Percentiles rank a stretch among this genome's conserved stretches.
Conservation (phyloP, 1,284 basidiomycete species). For the Ceratobasidium sp. region DNA sequence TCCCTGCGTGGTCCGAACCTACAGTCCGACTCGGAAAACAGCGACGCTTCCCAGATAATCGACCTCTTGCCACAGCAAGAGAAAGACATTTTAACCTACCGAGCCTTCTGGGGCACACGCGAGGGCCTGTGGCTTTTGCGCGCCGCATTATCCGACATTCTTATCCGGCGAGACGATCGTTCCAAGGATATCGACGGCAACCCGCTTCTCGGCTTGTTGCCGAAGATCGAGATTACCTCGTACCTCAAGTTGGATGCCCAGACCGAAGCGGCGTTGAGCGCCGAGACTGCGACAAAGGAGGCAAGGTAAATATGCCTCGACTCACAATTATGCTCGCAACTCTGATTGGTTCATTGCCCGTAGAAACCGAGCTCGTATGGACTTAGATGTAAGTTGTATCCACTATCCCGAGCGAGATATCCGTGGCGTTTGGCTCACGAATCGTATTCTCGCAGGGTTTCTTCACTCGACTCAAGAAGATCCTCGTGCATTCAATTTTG, state of each 20-base stretch:
- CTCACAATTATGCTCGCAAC: no score
- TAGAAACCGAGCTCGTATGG: background rate
- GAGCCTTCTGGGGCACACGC: background rate
- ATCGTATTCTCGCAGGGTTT: slow-evolving; percentile 7
- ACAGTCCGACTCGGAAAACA: no score
- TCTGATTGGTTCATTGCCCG: no score
- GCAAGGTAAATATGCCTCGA: background rate
- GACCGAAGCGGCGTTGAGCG: background rate
- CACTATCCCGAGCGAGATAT: no score
- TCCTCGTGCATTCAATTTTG: background rate
- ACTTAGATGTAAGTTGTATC: background rate
- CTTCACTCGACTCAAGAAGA: background rate
- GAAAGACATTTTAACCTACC: background rate
- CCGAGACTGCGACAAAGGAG: background rate
- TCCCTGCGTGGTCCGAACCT: no score
- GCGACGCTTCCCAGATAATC: no score
- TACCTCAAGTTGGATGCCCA: background rate
- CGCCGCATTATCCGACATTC: background rate
- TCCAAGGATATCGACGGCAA: background rate
- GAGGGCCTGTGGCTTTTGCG: background rate
- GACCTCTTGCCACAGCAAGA: no score
- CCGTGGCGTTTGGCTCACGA: no score
- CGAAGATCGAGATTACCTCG: background rate
- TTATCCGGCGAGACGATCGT: background rate
- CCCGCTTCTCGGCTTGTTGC: background rate